Base-by-base conservation (phyloP, 1,284 basidiomycete species). In the Mycena citricolor region DNA sequence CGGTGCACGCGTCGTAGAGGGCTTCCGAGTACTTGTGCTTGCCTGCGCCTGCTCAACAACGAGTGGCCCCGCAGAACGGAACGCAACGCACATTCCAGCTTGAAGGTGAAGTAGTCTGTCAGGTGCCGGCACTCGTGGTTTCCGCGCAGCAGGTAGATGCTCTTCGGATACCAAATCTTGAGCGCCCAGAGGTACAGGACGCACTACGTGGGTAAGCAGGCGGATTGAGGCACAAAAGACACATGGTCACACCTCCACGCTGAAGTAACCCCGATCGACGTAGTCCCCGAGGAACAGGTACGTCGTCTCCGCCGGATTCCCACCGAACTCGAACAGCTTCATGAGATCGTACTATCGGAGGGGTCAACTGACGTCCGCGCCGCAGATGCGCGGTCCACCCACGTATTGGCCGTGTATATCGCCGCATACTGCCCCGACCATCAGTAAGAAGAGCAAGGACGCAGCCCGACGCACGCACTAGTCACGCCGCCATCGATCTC, bases 381-480 rank as follows among this genome's bases (percentile, higher is more conserved):
- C 28, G 8, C 42, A 12, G 29, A 32, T 21, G 29, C 6, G 32
- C 34, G 19, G 32, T 32, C 33, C 14, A 68, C 89, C 68, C 68
- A 95, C 91, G 69, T 94, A 98, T 86, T 98, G 94, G 8, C 94
- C 94, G 63, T 98, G 94, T 42, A 97, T 94, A 70, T 98, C 94
- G 42, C 94, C 94, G 60, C 92, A 94, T 52, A 97, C 34, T 29
- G 20, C 33, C 8, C 13, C 42, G 17, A 21, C 47, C 19, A 34
- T 24, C n/a, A 32, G 37, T 14, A n/a, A 32, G 16, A 43, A 26
- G 16, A 20, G 36, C 19, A 11, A n/a, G 34, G n/a, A 13, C 11
- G 34, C 4, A 24, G 22, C 3, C 4, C 8, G 10, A 22, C 20
- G 12, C 14, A 36, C 22, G 17, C 22, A 36, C 34, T 90, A 39